Evolutionary conservation across 192 early-diverging fungal species (phyloP).

Genomic region (Backusella parvicylindrica): DNA sequence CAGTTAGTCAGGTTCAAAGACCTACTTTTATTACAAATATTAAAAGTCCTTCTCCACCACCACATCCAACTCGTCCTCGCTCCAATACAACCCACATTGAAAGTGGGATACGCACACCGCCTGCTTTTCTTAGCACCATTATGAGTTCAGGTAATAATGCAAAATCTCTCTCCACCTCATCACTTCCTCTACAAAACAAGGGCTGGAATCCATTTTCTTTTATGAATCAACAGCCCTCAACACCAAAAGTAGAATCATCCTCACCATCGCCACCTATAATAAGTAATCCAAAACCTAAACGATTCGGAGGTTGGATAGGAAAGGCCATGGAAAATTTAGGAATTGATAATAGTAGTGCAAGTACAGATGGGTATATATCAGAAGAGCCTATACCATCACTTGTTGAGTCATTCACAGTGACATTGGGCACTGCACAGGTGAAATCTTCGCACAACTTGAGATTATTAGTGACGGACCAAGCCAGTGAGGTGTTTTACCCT

Average conservation of each 20-base stretch:
- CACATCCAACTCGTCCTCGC: not conserved
- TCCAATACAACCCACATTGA: not conserved
- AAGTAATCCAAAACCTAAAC: conserved; percentile 40
- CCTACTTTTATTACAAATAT: conserved; percentile 6
- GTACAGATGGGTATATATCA: conserved; percentile 12
- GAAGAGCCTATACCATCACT: conserved; percentile 41
- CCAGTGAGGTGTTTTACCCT: conserved; percentile 42
- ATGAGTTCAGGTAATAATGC: not conserved
- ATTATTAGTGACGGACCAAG: conserved; percentile 48
- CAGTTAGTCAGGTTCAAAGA: conserved; percentile 7
- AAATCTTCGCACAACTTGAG: conserved; percentile 69
- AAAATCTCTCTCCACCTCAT: not conserved
- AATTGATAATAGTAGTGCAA: conserved; percentile 49
- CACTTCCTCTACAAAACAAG: not conserved
- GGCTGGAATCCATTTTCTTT: conserved; percentile 52
- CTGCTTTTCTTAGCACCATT: not conserved
- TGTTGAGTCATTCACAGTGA: conserved; percentile 70
- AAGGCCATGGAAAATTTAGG: conserved; percentile 66
- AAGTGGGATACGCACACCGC: not conserved
- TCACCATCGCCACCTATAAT: conserved; percentile 16
- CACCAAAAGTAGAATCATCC: conserved; percentile 15
- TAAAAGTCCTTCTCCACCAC: not conserved
- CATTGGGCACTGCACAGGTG: conserved; percentile 66
- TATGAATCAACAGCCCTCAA: conserved; percentile 38
- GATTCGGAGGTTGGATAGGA: conserved; percentile 51